A percentile compares a stretch with the other conserved stretches of the same genome.
phyloP scores from a whole-genome alignment of 441 rosid genomes.

The Arabidopsis hybrid region DNA sequence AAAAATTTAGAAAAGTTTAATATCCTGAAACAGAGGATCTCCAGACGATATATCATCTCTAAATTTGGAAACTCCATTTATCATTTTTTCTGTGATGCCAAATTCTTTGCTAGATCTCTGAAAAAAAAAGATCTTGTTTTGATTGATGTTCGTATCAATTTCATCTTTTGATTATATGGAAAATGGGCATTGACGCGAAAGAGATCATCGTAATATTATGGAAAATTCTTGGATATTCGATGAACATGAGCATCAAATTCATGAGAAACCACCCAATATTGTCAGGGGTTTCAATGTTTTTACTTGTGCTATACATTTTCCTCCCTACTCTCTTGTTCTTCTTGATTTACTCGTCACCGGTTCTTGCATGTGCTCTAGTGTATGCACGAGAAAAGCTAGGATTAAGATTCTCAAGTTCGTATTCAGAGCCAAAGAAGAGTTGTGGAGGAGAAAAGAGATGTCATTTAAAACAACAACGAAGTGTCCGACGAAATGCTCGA shows the following conservation, averaged over 20 bases:
- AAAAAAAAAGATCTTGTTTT: neutral
- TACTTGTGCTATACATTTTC: slow-evolving; percentile 54
- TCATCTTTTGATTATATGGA: slow-evolving; percentile 2
- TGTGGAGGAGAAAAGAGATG: slow-evolving; percentile 31
- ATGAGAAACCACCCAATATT: slow-evolving; percentile 57
- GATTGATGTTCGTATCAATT: slow-evolving; percentile 15
- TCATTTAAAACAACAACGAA: slow-evolving; percentile 47
- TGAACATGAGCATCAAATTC: slow-evolving; percentile 42
- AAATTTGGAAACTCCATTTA: slow-evolving; percentile 43
- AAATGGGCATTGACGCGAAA: slow-evolving; percentile 64
- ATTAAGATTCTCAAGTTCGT: slow-evolving; percentile 22
- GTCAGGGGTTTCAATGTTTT: slow-evolving; percentile 45
- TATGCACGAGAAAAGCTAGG: slow-evolving; percentile 44
- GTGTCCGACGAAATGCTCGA: slow-evolving; percentile 55
- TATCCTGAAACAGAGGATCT: slow-evolving; percentile 73
- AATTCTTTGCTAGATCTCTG: slow-evolving; percentile 8
- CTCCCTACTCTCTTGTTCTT: slow-evolving; percentile 64
- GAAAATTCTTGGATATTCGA: slow-evolving; percentile 50
- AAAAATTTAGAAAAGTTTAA: slow-evolving; percentile 30
- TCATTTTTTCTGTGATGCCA: slow-evolving; percentile 18
- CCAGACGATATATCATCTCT: slow-evolving; percentile 44
- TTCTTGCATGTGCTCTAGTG: slow-evolving; percentile 49
- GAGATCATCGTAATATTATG: slow-evolving; percentile 45
- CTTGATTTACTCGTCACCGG: slow-evolving; percentile 58
- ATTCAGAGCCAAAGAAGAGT: slow-evolving; percentile 31